Evolutionary conservation across 306 rosid species (phyloP).

Genomic region (Sechiopsis laciniata): DNA sequence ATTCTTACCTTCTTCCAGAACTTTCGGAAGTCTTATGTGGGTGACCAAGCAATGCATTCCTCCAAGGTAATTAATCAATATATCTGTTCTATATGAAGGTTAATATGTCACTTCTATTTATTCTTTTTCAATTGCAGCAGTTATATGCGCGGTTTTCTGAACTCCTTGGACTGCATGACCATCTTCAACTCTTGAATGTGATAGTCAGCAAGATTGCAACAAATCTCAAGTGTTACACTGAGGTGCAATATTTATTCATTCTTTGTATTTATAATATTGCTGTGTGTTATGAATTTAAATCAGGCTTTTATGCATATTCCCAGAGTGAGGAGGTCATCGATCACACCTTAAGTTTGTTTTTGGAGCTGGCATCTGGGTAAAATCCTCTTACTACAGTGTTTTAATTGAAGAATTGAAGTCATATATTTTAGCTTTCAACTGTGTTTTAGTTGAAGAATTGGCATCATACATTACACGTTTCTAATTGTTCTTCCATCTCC

Average conservation of each 20-base stretch:
- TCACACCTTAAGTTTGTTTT: conserved; percentile 89
- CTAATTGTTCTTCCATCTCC: not conserved
- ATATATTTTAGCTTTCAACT: not conserved
- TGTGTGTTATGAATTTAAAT: conserved; percentile 6
- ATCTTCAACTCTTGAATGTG: conserved; percentile 60
- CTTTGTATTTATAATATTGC: conserved; percentile 2
- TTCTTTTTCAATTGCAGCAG: conserved; percentile 54
- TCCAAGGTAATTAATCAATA: conserved; percentile 64
- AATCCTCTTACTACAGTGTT: conserved; percentile 28
- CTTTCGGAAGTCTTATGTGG: conserved; percentile 89
- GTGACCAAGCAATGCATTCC: conserved; percentile 99
- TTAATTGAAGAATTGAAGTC: conserved; percentile 6
- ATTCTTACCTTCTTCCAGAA: conserved; percentile 92
- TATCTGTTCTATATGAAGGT: conserved; percentile 18
- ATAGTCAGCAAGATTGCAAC: conserved; percentile 81
- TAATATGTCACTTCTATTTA: conserved; percentile 28
- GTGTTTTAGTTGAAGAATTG: conserved; percentile 3
- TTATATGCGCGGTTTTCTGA: conserved; percentile 80
- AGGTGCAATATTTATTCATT: conserved; percentile 39
- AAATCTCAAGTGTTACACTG: conserved; percentile 72
- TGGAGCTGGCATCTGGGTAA: conserved; percentile 97
- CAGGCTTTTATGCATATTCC: conserved; percentile 27
- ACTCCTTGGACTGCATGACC: conserved; percentile 85
- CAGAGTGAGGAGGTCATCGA: conserved; percentile 97
- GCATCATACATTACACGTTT: conserved; percentile 14